A percentile compares a stretch with the other conserved stretches of the same genome.
These are phyloP conservation scores for Hanseniaspora nectarophila DNA, from an alignment of 805 yeast species.

Conservation along the genomic window DNA sequence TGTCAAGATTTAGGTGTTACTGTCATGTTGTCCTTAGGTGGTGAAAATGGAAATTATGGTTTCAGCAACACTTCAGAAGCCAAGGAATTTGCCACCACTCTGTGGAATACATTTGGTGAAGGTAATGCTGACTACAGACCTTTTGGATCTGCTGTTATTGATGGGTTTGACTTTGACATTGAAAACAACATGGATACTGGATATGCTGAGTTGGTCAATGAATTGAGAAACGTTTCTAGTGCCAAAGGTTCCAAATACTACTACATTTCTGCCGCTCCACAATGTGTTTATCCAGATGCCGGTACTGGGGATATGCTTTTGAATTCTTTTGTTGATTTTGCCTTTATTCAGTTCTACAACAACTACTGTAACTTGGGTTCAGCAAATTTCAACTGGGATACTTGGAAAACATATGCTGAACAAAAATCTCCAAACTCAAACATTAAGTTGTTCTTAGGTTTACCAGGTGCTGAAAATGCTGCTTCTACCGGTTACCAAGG, in stretches of 20 bases:
- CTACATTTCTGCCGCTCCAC: conserved; percentile 84
- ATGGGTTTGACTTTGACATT: conserved; percentile 88
- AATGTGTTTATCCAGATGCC: conserved; percentile 79
- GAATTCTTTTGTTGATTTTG: conserved; percentile 58
- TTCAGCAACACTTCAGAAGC: conserved; percentile 75
- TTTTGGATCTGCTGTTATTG: conserved; percentile 64
- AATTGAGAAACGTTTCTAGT: conserved; percentile 41
- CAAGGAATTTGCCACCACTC: conserved; percentile 43
- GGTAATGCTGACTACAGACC: conserved; percentile 49
- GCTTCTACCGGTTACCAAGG: conserved; percentile 55
- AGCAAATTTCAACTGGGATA: conserved; percentile 50
- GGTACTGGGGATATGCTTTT: conserved; percentile 47
- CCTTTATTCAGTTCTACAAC: conserved; percentile 82
- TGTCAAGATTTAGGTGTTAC: conserved; percentile 75
- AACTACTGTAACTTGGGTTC: conserved; percentile 52
- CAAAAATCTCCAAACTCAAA: conserved; percentile 44
- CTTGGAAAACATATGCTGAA: conserved; percentile 59
- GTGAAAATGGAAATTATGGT: conserved; percentile 72
- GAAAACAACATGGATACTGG: conserved; percentile 57
- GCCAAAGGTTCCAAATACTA: conserved; percentile 43
- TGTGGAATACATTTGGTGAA: conserved; percentile 54
- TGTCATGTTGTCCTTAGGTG: conserved; percentile 63
- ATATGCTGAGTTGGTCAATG: conserved; percentile 48
- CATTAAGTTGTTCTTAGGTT: conserved; percentile 60
- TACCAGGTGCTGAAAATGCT: conserved; percentile 52